Evolutionary conservation across 1,139 yeast genomes (phyloP).

Genomic region (Yamadazyma mexicana): DNA sequence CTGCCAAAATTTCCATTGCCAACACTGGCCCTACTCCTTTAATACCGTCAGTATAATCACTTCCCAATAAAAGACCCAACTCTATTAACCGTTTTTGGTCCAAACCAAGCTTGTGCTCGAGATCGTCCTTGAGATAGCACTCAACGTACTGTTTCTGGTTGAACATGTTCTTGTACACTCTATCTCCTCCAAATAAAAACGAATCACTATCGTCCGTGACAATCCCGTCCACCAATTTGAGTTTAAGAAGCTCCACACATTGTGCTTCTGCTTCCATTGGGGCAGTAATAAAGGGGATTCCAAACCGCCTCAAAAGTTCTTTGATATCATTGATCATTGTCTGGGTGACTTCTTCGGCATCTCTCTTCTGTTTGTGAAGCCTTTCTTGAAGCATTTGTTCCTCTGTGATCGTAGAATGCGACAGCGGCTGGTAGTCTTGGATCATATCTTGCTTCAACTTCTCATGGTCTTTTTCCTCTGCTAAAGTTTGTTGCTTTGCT

Average conservation of each 20-base stretch:
- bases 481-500: slow-evolving; percentile 56
- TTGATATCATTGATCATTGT: slow-evolving; percentile 90
- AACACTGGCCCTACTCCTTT: slow-evolving; percentile 92
- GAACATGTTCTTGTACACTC: slow-evolving; percentile 89
- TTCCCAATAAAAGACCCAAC: slow-evolving; percentile 79
- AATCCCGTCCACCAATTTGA: slow-evolving; percentile 87
- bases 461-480: slow-evolving; percentile 73
- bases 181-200: slow-evolving; percentile 86
- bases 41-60: slow-evolving; percentile 92
- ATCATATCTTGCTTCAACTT: slow-evolving; percentile 54
- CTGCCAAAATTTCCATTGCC: slow-evolving; percentile 91
- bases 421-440: slow-evolving; percentile 22
- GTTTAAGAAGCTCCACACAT: slow-evolving; percentile 71
- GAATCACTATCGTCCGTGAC: slow-evolving; percentile 98
- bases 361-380: slow-evolving; percentile 70
- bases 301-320: slow-evolving; percentile 80
- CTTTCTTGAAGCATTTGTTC: slow-evolving; percentile 59
- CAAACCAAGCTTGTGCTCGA: slow-evolving; percentile 67
- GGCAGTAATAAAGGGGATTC: slow-evolving; percentile 91
- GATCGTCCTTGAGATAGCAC: slow-evolving; percentile 63
- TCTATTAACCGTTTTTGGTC: slow-evolving; percentile 65
- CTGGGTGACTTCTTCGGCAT: slow-evolving; percentile 87
- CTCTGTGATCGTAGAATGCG: slow-evolving; percentile 38
- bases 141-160: slow-evolving; percentile 92
- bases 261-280: slow-evolving; percentile 99